Evolutionary conservation across 164 flowering plant genomes (phyloP).

Genomic region (Malania oleifera): DNA sequence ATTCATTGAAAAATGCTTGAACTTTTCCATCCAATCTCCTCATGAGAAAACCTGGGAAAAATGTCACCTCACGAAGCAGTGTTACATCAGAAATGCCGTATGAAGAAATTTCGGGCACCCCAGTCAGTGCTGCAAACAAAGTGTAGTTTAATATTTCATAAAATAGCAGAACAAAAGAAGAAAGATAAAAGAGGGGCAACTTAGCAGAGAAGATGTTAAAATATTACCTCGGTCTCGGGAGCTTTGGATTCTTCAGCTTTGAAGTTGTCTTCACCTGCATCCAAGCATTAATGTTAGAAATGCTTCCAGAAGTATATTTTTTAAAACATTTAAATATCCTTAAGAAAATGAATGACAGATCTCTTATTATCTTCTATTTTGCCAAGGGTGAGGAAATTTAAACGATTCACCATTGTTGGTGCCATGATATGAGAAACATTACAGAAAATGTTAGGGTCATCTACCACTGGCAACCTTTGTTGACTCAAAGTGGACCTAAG

Average conservation of each 20-base stretch:
- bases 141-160: neutral
- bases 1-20: slow-evolving; percentile 3
- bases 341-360: no score
- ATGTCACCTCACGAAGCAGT: slow-evolving; percentile 2
- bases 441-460: no score
- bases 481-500: no score
- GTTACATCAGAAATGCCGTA: slow-evolving; percentile 7
- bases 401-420: no score
- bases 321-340: no score
- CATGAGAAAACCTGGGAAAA: neutral
- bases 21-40: slow-evolving; percentile 12
- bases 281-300: no score
- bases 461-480: no score
- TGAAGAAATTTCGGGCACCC: slow-evolving; percentile 4
- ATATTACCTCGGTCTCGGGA: slow-evolving; percentile 38
- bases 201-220: neutral
- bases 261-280: slow-evolving; percentile 51
- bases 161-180: neutral
- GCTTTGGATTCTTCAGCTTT: slow-evolving; percentile 54
- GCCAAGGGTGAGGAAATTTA: no score
- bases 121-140: slow-evolving; percentile 22
- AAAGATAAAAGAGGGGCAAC: neutral
- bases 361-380: no score
- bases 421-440: no score
- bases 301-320: no score